Conservation (phyloP, 805 yeast genomes). For the Yamadazyma kitorensis region DNA sequence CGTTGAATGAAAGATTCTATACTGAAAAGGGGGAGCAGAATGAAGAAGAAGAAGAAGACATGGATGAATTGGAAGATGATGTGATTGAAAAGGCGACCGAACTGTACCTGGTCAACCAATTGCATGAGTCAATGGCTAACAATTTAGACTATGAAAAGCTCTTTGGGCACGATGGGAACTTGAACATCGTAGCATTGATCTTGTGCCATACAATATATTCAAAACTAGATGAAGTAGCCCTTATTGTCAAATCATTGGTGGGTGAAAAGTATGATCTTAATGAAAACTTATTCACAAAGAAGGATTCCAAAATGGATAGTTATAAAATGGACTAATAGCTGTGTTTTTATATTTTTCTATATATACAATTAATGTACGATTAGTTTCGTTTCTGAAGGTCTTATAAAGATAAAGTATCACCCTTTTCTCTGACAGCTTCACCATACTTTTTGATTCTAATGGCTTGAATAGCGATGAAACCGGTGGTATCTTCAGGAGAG, state of each 20-base stretch:
- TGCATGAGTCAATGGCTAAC: slow-evolving; percentile 14
- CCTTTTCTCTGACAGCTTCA: slow-evolving; percentile 84
- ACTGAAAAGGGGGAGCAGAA: slow-evolving; percentile 6
- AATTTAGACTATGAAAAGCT: slow-evolving; percentile 24
- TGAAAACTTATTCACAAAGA: slow-evolving; percentile 8
- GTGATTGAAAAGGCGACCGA: background rate
- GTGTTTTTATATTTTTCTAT: background rate
- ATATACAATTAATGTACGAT: background rate
- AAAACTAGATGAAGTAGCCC: slow-evolving; percentile 26
- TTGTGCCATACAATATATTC: slow-evolving; percentile 29
- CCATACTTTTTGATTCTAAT: slow-evolving; percentile 98
- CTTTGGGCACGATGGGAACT: slow-evolving; percentile 30
- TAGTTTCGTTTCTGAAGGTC: background rate
- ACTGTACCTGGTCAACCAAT: background rate
- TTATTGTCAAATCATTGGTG: slow-evolving; percentile 28
- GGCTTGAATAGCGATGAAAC: slow-evolving; percentile 97
- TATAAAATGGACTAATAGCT: background rate
- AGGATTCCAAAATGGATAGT: slow-evolving; percentile 2
- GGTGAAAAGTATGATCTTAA: slow-evolving; percentile 32
- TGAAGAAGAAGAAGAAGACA: background rate
- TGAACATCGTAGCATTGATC: slow-evolving; percentile 24
- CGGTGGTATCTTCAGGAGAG: slow-evolving; percentile 94
- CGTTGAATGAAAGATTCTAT: slow-evolving; percentile 25
- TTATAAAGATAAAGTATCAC: slow-evolving; percentile 49
- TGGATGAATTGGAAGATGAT: background rate